Conservation (phyloP, 108 stramenopile species). For the Pelagomonas calceolata region DNA sequence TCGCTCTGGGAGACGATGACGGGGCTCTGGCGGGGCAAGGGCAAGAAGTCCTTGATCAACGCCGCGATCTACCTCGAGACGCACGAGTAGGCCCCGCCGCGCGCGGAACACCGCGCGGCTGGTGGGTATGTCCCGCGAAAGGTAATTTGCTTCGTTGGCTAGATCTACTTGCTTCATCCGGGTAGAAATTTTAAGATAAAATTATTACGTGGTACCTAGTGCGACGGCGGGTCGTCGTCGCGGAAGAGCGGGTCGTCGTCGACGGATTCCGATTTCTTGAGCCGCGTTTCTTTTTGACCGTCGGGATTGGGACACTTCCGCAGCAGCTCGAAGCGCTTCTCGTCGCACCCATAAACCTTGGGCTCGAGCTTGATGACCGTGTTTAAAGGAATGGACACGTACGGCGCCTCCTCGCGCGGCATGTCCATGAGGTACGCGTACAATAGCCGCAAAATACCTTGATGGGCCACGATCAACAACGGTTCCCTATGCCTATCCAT, state of each 20-base stretch:
- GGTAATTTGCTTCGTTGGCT: too few species aligned
- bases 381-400: conserved; percentile 90
- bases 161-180: too few species aligned
- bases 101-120: too few species aligned
- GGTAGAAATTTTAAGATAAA: too few species aligned
- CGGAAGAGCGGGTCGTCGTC: background rate
- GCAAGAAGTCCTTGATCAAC: too few species aligned
- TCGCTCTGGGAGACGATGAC: too few species aligned
- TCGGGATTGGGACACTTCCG: conserved; percentile 58
- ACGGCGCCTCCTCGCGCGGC: conserved; percentile 84
- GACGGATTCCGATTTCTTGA: conserved; percentile 36
- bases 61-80: too few species aligned
- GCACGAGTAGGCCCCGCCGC: too few species aligned
- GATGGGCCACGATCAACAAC: conserved; percentile 78
- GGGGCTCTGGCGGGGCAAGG: too few species aligned
- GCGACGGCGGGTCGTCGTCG: background rate
- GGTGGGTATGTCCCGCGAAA: too few species aligned
- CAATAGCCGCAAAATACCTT: conserved; percentile 89
- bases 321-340: conserved; percentile 78
- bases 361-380: conserved; percentile 91
- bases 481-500: conserved; percentile 95
- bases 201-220: too few species aligned
- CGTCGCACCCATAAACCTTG: conserved; percentile 85
- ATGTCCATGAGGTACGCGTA: conserved; percentile 98
- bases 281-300: conserved; percentile 85